Evolutionary conservation across 1,284 basidiomycete genomes (phyloP).

Genomic region (Ceratobasidium sp.): DNA sequence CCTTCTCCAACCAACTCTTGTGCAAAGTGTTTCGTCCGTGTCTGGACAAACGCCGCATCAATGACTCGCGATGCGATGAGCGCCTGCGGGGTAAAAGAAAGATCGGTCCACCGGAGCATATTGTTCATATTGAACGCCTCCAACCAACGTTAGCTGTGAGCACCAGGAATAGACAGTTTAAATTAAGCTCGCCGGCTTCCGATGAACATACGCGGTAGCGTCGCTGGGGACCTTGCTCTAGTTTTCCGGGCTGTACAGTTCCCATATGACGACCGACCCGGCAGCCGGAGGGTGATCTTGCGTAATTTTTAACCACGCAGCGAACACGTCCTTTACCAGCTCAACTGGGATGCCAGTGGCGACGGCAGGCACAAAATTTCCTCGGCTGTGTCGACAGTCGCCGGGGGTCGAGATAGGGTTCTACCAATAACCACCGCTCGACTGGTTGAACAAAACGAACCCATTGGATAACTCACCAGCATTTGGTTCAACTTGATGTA

Average conservation of each 20-base stretch:
- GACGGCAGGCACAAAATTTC: slow-evolving; percentile 26
- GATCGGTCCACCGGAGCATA: neutral
- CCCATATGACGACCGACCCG: slow-evolving; percentile 25
- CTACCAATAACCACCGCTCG: neutral
- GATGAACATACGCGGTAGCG: slow-evolving; percentile 43
- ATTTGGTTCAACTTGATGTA: slow-evolving; percentile 29
- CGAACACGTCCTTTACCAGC: neutral
- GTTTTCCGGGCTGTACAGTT: slow-evolving; percentile 39
- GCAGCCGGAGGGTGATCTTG: slow-evolving; percentile 19
- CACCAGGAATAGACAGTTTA: neutral
- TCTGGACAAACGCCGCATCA: neutral
- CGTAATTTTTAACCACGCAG: slow-evolving; percentile 6
- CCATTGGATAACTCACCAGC: neutral
- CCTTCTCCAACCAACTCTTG: neutral
- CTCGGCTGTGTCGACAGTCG: neutral
- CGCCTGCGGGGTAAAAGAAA: neutral
- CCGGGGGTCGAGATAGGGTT: slow-evolving; percentile 3
- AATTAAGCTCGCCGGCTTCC: slow-evolving; percentile 20
- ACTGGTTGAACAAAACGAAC: neutral
- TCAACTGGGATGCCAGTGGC: neutral
- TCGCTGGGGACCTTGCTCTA: slow-evolving; percentile 33
- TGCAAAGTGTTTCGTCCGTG: neutral
- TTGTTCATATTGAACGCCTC: neutral
- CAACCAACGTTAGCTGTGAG: neutral
- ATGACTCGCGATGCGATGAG: neutral